These are phyloP conservation scores for Dryas octopetala DNA, from an alignment of 306 rosid species.

Conservation along the genomic window DNA sequence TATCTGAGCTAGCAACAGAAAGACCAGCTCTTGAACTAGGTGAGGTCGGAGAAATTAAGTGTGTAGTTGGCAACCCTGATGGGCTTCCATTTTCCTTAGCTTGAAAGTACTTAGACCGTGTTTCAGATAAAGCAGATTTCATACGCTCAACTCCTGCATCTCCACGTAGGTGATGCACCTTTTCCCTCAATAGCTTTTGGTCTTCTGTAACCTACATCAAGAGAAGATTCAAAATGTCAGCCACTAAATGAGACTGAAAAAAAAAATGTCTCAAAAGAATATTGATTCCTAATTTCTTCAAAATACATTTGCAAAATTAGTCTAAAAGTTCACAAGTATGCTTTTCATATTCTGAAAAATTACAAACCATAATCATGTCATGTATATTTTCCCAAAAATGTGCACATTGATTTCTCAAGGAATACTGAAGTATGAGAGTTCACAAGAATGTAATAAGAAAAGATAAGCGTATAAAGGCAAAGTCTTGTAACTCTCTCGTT, in stretches of 20 bases:
- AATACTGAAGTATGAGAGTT: neutral
- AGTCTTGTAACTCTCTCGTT: no score
- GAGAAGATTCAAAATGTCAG: constrained; percentile 7
- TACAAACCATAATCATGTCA: neutral
- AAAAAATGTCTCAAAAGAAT: no score
- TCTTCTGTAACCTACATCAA: constrained; percentile 69
- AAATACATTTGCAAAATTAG: neutral
- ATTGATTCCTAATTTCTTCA: neutral
- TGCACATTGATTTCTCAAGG: neutral
- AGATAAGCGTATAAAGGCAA: no score
- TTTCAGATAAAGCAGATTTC: constrained; percentile 76
- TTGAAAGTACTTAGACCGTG: constrained; percentile 67
- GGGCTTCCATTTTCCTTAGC: constrained; percentile 59
- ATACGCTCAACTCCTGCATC: constrained; percentile 87
- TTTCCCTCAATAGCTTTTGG: constrained; percentile 77
- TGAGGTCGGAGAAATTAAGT: constrained; percentile 38
- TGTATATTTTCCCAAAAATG: neutral
- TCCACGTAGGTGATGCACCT: constrained; percentile 80
- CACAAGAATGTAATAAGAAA: neutral
- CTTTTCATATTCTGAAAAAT: neutral
- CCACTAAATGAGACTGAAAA: no score
- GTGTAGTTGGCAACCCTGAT: constrained; percentile 28
- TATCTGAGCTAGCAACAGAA: constrained; percentile 39
- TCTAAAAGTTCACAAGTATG: no score
- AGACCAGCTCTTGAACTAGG: constrained; percentile 29